These are phyloP conservation scores for Chaetomium sp. DNA, from an alignment of 2,329 filamentous ascomycete species.

Conservation along the genomic window DNA sequence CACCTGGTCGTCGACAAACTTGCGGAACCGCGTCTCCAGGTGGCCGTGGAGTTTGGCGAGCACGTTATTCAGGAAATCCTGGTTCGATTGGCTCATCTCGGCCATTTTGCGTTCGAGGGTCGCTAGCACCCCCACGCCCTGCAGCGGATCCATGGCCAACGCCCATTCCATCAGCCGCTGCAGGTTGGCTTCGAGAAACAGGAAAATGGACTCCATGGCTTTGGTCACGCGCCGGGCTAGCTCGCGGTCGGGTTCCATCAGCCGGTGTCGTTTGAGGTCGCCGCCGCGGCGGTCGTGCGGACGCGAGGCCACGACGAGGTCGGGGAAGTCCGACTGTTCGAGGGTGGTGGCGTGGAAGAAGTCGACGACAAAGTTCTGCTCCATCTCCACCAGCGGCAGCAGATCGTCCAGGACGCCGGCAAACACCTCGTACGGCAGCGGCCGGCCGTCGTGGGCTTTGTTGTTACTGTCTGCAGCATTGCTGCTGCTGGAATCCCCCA, in stretches of 20 bases:
- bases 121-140: slow-evolving; percentile 82
- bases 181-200: slow-evolving; percentile 72
- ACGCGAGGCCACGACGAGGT: slow-evolving; percentile 60
- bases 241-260: slow-evolving; percentile 82
- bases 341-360: slow-evolving; percentile 93
- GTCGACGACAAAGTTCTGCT: slow-evolving; percentile 96
- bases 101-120: slow-evolving; percentile 72
- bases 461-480: slow-evolving; percentile 35
- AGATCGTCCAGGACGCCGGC: slow-evolving; percentile 73
- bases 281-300: slow-evolving; percentile 65
- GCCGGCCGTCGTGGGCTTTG: slow-evolving; percentile 56
- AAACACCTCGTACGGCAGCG: slow-evolving; percentile 76
- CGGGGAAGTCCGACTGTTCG: slow-evolving; percentile 74
- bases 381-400: slow-evolving; percentile 75
- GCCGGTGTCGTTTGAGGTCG: slow-evolving; percentile 65
- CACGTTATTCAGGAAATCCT: slow-evolving; percentile 76
- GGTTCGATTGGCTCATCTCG: slow-evolving; percentile 80
- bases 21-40: slow-evolving; percentile 69
- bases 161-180: slow-evolving; percentile 80
- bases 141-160: slow-evolving; percentile 72
- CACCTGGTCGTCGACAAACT: slow-evolving; percentile 91
- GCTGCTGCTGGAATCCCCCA: slow-evolving; percentile 51
- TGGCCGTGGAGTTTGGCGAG: slow-evolving; percentile 73
- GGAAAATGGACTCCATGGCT: slow-evolving; percentile 83
- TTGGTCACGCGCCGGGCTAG: slow-evolving; percentile 79